Conservation (phyloP, 345 rosid species). For the Excoecaria agallocha region DNA sequence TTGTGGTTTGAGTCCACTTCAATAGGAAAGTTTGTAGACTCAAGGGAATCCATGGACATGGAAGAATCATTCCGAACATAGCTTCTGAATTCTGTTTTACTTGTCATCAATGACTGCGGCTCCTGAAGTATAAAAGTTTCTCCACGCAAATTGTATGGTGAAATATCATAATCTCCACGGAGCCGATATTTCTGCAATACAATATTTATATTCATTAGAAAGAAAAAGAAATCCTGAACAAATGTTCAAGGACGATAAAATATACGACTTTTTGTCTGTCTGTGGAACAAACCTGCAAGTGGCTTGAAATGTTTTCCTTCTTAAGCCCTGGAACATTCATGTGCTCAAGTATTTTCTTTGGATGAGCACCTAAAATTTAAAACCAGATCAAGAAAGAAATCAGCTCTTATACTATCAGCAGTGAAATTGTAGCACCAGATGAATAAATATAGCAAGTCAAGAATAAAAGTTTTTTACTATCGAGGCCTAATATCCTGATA, state of each 20-base stretch:
- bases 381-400: constrained; percentile 3
- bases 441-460: neutral
- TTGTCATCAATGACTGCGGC: neutral
- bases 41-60: constrained; percentile 9
- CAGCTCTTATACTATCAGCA: neutral
- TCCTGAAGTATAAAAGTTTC: constrained; percentile 7
- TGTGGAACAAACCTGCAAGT: constrained; percentile 43
- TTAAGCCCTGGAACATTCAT: constrained; percentile 48
- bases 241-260: neutral
- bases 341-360: constrained; percentile 43
- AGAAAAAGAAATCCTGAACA: neutral
- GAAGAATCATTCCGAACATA: constrained; percentile 3
- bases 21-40: constrained; percentile 5
- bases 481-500: constrained; percentile 34
- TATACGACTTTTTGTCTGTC: neutral
- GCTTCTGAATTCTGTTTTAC: constrained; percentile 13
- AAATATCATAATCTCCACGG: constrained; percentile 10
- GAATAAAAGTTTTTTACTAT: constrained; percentile 29
- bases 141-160: constrained; percentile 14
- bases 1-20: neutral
- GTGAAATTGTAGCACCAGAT: neutral
- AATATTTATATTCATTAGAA: neutral
- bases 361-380: constrained; percentile 35
- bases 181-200: constrained; percentile 40
- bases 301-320: constrained; percentile 43